These are phyloP conservation scores for Exophiala oligosperma DNA, from an alignment of 2,329 filamentous ascomycete species.

Conservation along the genomic window DNA sequence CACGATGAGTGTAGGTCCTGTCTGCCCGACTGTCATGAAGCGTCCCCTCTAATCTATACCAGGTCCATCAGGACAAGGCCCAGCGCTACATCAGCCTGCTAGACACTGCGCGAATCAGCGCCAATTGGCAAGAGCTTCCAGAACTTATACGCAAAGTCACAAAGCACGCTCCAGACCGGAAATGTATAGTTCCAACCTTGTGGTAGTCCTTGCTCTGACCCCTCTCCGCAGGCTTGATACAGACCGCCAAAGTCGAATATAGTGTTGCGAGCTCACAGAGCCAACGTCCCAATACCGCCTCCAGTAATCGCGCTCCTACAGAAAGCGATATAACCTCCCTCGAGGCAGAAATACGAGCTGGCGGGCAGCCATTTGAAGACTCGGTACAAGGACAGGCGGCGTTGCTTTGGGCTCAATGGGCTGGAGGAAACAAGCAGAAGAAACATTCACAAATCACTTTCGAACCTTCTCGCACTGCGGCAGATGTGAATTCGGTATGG, in stretches of 20 bases:
- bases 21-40: neutral
- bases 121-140: conserved; percentile 80
- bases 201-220: conserved; percentile 13
- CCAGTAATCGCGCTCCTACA: conserved; percentile 22
- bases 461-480: conserved; percentile 20
- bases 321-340: conserved; percentile 35
- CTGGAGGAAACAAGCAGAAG: conserved; percentile 9
- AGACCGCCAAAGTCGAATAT: conserved; percentile 69
- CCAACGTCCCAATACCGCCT: conserved; percentile 31
- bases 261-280: conserved; percentile 55
- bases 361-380: conserved; percentile 49
- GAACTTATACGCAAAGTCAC: conserved; percentile 90
- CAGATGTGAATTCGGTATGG: conserved; percentile 58
- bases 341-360: conserved; percentile 18
- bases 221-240: conserved; percentile 58
- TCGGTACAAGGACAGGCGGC: conserved; percentile 77
- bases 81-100: conserved; percentile 78
- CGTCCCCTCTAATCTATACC: conserved; percentile 17
- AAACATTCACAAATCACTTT: conserved; percentile 21
- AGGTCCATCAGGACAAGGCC: conserved; percentile 68
- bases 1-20: conserved; percentile 30
- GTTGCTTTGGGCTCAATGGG: conserved; percentile 60
- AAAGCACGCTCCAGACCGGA: conserved; percentile 84
- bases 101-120: conserved; percentile 83
- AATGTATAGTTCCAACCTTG: conserved; percentile 59